Conservation (phyloP, 345 rosid species). For the Aquilaria yunnanensis region DNA sequence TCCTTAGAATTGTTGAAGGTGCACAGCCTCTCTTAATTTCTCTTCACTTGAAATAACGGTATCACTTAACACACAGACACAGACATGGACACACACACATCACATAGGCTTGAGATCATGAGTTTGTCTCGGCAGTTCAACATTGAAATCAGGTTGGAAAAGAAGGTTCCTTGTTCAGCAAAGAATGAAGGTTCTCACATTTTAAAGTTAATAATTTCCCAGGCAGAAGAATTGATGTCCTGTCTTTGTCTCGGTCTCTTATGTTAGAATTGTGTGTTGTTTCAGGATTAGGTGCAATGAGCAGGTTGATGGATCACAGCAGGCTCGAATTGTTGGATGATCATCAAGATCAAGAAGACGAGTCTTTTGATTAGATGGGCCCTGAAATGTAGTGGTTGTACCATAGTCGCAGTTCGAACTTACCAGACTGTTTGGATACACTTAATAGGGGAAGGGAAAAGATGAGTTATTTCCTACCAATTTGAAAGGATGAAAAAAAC, state of each 20-base stretch:
- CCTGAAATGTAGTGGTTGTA: conserved; percentile 21
- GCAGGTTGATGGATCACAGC: conserved; percentile 36
- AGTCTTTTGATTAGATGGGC: conserved; percentile 28
- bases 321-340: conserved; percentile 32
- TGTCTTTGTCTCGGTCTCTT: neutral
- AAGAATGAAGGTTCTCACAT: neutral
- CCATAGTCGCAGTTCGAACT: too few relatives aligned
- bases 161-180: neutral
- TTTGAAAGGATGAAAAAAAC: too few relatives aligned
- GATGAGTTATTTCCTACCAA: too few relatives aligned
- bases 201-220: neutral
- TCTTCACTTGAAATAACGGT: neutral
- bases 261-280: conserved; percentile 4
- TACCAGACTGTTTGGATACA: too few relatives aligned
- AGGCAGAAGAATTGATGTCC: neutral
- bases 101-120: neutral
- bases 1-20: conserved; percentile 60
- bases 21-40: neutral
- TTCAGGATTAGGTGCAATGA: conserved; percentile 50
- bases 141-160: too few relatives aligned
- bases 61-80: neutral
- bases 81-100: neutral
- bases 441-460: too few relatives aligned
- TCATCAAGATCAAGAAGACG: conserved; percentile 24
- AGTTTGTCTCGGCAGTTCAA: neutral